phyloP scores from a whole-genome alignment of 495 filamentous ascomycete genomes.

The Daldinia vernicosa region DNA sequence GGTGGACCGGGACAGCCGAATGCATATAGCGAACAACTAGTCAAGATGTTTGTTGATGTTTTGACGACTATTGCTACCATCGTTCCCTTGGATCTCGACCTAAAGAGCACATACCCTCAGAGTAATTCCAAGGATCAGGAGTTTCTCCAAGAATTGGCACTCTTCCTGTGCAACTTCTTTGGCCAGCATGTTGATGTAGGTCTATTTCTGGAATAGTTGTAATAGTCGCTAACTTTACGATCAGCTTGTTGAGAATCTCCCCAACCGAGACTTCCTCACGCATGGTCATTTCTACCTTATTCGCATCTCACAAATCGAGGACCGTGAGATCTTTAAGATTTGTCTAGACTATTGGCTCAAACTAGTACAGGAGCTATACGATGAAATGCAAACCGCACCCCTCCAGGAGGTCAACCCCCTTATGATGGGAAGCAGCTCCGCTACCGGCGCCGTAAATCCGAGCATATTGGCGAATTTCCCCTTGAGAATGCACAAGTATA shows the following conservation, averaged over 20 bases:
- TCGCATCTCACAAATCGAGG: conserved; percentile 96
- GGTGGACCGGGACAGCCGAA: conserved; percentile 67
- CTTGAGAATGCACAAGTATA: conserved; percentile 96
- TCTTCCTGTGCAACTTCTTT: conserved; percentile 97
- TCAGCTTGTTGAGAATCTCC: conserved; percentile 92
- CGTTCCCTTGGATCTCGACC: conserved; percentile 85
- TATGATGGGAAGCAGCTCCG: conserved; percentile 67
- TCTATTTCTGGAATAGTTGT: conserved; percentile 27
- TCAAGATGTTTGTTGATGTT: conserved; percentile 97
- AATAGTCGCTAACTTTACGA: conserved; percentile 39
- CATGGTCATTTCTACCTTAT: conserved; percentile 99
- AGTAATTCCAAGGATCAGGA: conserved; percentile 96
- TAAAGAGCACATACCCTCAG: conserved; percentile 86
- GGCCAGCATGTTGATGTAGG: conserved; percentile 86
- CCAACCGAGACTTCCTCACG: conserved; percentile 90
- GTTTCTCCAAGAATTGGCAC: conserved; percentile 93
- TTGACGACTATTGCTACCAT: conserved; percentile 88
- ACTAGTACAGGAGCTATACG: conserved; percentile 96
- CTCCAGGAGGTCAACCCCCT: conserved; percentile 91
- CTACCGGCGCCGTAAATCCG: conserved; percentile 83
- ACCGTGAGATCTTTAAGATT: conserved; percentile 99
- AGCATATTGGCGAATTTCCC: conserved; percentile 83
- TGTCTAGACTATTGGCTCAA: conserved; percentile 99
- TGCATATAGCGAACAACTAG: conserved; percentile 90
- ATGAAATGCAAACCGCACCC: conserved; percentile 96